phyloP scores from a whole-genome alignment of 257 asterid genomes.

The Gynochthodes officinalis region DNA sequence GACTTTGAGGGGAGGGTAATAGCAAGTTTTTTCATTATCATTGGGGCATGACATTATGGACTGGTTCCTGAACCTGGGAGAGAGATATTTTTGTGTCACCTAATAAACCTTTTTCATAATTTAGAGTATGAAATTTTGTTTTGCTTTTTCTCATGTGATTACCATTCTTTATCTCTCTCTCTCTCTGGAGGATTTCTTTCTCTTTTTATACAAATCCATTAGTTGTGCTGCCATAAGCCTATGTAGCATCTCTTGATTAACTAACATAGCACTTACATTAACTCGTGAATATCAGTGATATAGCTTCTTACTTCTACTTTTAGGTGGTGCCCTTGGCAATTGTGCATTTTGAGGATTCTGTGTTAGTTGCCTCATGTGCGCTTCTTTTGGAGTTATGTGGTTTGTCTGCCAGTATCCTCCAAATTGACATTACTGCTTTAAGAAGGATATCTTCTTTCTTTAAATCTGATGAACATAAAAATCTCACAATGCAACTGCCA shows the following conservation, averaged over 20 bases:
- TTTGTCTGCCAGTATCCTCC: constrained; percentile 63
- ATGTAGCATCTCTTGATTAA: neutral
- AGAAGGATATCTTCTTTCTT: constrained; percentile 90
- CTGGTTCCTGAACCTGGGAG: neutral
- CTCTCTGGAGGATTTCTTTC: neutral
- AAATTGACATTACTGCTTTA: constrained; percentile 81
- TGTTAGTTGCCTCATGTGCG: constrained; percentile 91
- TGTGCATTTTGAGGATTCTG: constrained; percentile 78
- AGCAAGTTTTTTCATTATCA: neutral
- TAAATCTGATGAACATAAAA: constrained; percentile 49
- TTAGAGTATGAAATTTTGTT: neutral
- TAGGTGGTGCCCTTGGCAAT: constrained; percentile 94
- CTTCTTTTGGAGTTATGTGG: constrained; percentile 92
- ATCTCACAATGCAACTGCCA: constrained; percentile 45
- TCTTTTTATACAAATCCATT: neutral
- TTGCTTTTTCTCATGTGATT: neutral
- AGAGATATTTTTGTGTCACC: neutral
- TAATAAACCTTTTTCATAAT: neutral
- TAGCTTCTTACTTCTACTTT: constrained; percentile 21
- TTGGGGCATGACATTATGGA: neutral
- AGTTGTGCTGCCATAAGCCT: neutral
- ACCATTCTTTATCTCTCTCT: too few species aligned
- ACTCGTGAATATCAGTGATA: neutral
- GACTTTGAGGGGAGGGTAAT: neutral
- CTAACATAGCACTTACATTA: neutral